Conservation (phyloP, 2,329 filamentous ascomycete genomes). For the Sphaerulina populicola region DNA sequence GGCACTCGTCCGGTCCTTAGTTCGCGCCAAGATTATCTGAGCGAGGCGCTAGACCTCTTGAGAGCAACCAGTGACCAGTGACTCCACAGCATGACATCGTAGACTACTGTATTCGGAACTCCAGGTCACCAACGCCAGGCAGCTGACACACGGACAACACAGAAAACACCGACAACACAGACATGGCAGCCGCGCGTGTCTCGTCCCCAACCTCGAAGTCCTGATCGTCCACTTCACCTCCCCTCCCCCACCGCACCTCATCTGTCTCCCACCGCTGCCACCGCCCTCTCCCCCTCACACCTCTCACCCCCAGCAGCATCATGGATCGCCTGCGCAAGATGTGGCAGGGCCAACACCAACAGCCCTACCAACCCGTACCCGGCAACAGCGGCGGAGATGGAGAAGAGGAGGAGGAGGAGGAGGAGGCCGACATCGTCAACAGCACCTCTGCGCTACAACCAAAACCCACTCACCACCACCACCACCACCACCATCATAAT, state of each 20-base stretch:
- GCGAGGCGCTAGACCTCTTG: too few species aligned
- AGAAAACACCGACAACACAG: too few species aligned
- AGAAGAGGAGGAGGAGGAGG: conserved; percentile 10
- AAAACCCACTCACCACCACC: not conserved
- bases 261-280: too few species aligned
- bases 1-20: too few species aligned
- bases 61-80: too few species aligned
- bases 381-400: conserved; percentile 6
- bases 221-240: too few species aligned
- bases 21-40: too few species aligned
- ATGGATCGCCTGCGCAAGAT: conserved; percentile 25
- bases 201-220: too few species aligned
- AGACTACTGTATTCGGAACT: too few species aligned
- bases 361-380: conserved; percentile 27
- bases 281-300: not conserved
- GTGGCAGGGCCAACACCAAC: conserved; percentile 26
- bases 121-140: too few species aligned
- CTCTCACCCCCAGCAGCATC: not conserved
- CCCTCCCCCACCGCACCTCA: not conserved
- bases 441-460: conserved; percentile 3
- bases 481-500: not conserved
- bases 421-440: conserved; percentile 8
- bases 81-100: too few species aligned
- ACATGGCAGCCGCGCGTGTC: too few species aligned
- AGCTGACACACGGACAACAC: not conserved